Evolutionary conservation across 129 eudicot species (phyloP), one percentile per base, ranked within the genome.

Genomic region (Chrysanthemum lavandulifolium): DNA sequence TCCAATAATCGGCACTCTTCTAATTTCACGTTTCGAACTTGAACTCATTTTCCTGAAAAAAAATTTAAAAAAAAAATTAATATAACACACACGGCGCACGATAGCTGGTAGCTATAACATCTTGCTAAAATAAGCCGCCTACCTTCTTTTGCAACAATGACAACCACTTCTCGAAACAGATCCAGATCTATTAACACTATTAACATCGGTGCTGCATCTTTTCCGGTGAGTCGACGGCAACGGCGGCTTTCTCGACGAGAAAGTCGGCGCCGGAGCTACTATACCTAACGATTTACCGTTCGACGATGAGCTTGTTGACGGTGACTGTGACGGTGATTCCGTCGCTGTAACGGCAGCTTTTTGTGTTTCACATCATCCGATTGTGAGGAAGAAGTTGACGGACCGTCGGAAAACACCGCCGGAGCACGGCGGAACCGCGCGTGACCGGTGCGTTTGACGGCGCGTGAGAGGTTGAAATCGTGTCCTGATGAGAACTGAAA

Each of bases 391-490:
- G 79, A 74, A 54, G 68, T 54, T 14, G 83, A 79, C 52, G 83
- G 69, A 6, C 54, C 74, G 18, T 77, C 16, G 29, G 75, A 8
- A n/a, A 69, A 31, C 19, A 62, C 54, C 76, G 43, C 27, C 53
- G 88, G 86, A 25, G 73, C 97, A 12, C 95, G 95, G 52, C 97
- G 86, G 72, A 91, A 91, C 11, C 96, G 91, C 27, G 97, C 97
- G 78, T 91, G 95, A 6, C 97, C 97, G 57, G 90, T 84, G 13
- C 92, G 88, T 16, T 76, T 80, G 12, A 82, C 48, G 10, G 67
- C 53, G 1, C 47, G 47, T 40, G 47, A 40, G 47, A 40, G 47
- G 47, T 40, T 40, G 1, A 40, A 40, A 1, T 40, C 47, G 0
- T 40, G 47, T 6, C 47, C 47, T 40, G 10, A 40, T 6, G 47